Evolutionary conservation across 2,329 filamentous ascomycete species (phyloP).

Genomic region (Penicillium sp.): DNA sequence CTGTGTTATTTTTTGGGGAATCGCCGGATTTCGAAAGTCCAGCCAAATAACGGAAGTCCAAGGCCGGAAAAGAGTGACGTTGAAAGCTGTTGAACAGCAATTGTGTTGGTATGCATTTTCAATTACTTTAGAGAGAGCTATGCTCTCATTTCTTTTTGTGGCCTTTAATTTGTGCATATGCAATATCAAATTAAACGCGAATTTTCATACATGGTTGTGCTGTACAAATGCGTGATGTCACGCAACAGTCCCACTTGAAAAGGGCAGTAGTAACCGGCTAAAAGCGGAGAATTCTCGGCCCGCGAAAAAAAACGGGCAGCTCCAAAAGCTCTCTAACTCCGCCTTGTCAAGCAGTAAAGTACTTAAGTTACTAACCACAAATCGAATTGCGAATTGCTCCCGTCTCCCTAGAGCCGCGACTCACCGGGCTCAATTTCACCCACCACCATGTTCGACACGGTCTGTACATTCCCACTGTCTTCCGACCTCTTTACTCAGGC

Average conservation of each 20-base stretch:
- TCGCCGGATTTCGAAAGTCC: not conserved
- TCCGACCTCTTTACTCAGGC: constrained; percentile 88
- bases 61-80: not conserved
- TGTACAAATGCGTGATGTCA: not conserved
- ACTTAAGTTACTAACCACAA: not conserved
- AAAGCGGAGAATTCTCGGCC: constrained; percentile 23
- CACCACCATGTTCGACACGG: constrained; percentile 77
- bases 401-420: not conserved
- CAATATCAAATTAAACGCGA: not conserved
- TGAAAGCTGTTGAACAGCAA: constrained; percentile 1
- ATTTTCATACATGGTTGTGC: not conserved
- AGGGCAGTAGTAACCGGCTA: not conserved
- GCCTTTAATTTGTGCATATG: not conserved
- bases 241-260: not conserved
- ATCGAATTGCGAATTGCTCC: not conserved
- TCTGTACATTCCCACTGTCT: constrained; percentile 83
- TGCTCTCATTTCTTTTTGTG: not conserved
- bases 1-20: not conserved
- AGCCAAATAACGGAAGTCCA: not conserved
- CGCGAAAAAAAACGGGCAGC: constrained; percentile 22
- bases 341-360: not conserved
- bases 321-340: constrained; percentile 13
- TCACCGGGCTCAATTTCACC: not conserved
- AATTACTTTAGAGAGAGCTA: constrained; percentile 7
- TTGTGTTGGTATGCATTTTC: constrained; percentile 8